Base-by-base conservation (phyloP, 129 eudicot genomes). In the Mikania micrantha region DNA sequence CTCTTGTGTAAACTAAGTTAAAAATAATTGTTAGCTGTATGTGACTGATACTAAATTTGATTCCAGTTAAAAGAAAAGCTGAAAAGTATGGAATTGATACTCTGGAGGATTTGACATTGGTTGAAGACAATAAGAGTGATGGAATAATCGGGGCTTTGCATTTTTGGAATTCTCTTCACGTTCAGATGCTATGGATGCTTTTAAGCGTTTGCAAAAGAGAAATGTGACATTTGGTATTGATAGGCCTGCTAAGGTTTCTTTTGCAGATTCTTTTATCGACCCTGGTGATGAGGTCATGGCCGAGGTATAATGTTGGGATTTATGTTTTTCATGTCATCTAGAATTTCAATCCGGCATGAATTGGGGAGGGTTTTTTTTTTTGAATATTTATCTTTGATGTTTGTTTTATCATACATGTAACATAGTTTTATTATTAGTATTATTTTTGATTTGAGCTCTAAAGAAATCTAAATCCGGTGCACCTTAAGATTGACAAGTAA, bases 251-350 rank as follows among this genome's bases (percentile, higher is more conserved):
- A 93, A 88, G 78, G 95, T 93, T 72, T 88, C 96, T 28, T 93
- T 93, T 82, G 96, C 95, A 67, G 96, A 91, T 79, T 84, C 96
- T 38, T 89, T 88, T 73, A 79, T 93, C 71, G 98, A 93, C 70
- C 96, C 98, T 69, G 96, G 95, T 52, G 98, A 93, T 82, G 95
- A 93, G 71, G 83, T 88, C 74, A 93, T 93, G 98, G 87, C 96
- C 49, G 91, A 93, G 98, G 98, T 93, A 85, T 65, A 74, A 45
- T 22, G 56, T 48, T 42, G 74, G 83, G 66, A 74, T 50, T 40
- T 27, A 38, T 66, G 32, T 80, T n/a, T 77, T 49, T 54, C 69
- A 65, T 72, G 66, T 40, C 20, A 52, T 52, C 21, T 27, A 70
- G 76, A 65, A 40, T 69, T 59, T 49, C 42, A 21, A 68, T 32